Conservation (phyloP, 2,329 filamentous ascomycete genomes). For the Paracoccidioides brasiliensis region DNA sequence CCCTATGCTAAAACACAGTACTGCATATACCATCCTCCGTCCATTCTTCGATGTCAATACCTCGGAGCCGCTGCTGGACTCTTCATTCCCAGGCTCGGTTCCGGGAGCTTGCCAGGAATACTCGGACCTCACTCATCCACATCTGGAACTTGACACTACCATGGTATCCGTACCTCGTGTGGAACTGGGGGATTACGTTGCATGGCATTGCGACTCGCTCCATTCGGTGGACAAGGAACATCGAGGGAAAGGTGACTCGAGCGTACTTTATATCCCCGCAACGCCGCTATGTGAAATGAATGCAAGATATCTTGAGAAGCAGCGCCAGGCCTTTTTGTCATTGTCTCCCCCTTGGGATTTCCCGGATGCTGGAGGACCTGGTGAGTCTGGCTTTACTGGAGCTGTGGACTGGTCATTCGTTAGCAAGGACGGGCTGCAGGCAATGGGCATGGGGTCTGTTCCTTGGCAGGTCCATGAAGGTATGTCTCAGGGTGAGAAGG, state of each 20-base stretch:
- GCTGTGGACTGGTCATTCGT: slow-evolving; percentile 28
- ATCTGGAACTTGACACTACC: slow-evolving; percentile 51
- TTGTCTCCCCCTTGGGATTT: slow-evolving; percentile 61
- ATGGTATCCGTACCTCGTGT: slow-evolving; percentile 63
- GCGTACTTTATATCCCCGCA: slow-evolving; percentile 78
- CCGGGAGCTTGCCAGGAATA: slow-evolving; percentile 56
- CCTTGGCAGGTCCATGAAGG: slow-evolving; percentile 37
- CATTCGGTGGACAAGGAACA: slow-evolving; percentile 78
- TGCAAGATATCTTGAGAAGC: slow-evolving; percentile 54
- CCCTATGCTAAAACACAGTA: slow-evolving; percentile 60
- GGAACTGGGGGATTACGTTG: slow-evolving; percentile 59
- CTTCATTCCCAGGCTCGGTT: slow-evolving; percentile 56
- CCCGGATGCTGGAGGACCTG: slow-evolving; percentile 34
- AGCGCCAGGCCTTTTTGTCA: slow-evolving; percentile 55
- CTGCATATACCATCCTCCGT: slow-evolving; percentile 66
- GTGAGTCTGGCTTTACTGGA: slow-evolving; percentile 20
- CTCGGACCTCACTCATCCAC: slow-evolving; percentile 46
- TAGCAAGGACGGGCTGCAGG: slow-evolving; percentile 37
- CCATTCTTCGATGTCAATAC: slow-evolving; percentile 61
- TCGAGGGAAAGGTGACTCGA: slow-evolving; percentile 57
- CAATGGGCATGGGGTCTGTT: slow-evolving; percentile 41
- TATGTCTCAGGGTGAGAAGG: slow-evolving; percentile 39
- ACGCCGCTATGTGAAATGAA: slow-evolving; percentile 69
- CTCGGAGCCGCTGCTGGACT: slow-evolving; percentile 16
- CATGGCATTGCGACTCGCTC: slow-evolving; percentile 68